These are phyloP conservation scores for Phytophthora lateralis DNA, from an alignment of 352 stramenopile species.

Conservation along the genomic window DNA sequence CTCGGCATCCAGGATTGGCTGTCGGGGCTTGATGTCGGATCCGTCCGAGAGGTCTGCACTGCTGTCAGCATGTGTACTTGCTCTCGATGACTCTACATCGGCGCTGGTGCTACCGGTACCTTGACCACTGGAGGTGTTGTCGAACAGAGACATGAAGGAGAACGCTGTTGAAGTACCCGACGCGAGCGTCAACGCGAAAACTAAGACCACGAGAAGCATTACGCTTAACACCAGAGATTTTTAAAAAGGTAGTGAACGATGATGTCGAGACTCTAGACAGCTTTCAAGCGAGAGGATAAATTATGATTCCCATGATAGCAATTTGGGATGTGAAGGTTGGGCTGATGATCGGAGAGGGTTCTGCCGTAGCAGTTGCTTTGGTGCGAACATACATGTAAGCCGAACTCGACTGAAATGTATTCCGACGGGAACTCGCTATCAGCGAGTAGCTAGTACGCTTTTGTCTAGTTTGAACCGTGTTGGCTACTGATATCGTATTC, in stretches of 20 bases:
- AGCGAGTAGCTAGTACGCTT: not conserved
- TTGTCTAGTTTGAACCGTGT: too few species aligned
- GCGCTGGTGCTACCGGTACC: not conserved
- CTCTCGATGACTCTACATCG: not conserved
- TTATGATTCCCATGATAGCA: conserved; percentile 8
- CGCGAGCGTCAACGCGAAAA: conserved; percentile 5
- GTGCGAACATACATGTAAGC: too few species aligned
- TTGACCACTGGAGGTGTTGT: not conserved
- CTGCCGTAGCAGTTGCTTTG: not conserved
- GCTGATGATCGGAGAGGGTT: not conserved
- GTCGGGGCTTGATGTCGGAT: conserved; percentile 21
- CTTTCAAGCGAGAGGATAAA: not conserved
- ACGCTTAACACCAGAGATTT: not conserved
- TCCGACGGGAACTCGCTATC: not conserved
- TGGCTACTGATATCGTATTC: too few species aligned
- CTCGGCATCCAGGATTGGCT: conserved; percentile 46
- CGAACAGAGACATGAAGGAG: conserved; percentile 13
- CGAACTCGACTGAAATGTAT: too few species aligned
- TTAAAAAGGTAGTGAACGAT: not conserved
- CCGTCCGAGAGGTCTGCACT: conserved; percentile 20
- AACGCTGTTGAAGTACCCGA: conserved; percentile 6
- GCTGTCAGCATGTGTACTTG: not conserved
- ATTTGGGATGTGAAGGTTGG: conserved; percentile 12
- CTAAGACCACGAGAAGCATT: conserved; percentile 10
- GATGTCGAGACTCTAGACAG: not conserved